Base-by-base conservation (phyloP, 176 grass and related monocot species). In the Elaeis guineensis region DNA sequence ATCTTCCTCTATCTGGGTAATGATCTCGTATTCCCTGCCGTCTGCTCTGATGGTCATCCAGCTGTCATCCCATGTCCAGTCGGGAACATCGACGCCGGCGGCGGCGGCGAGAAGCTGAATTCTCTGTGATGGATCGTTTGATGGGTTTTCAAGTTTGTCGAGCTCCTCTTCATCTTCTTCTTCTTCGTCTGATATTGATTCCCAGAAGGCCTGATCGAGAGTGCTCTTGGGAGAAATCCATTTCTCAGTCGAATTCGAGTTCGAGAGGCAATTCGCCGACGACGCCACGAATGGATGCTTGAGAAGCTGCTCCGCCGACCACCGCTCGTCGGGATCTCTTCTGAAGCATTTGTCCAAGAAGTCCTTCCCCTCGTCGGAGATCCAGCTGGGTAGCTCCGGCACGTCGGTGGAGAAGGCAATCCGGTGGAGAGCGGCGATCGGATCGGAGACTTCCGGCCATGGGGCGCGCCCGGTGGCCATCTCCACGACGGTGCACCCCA, bases 401-500 rank as follows among this genome's bases (percentile, higher is more conserved):
- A 80, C 69, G 61, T 77, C 77, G 21, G 58, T 69, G 0, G 80
- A 85, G 83, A 78, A 96, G 28, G 87, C 92, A 44, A 96, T 90
- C 28, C 58, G 77, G 67, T 96, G 85, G 24, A 90, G n/a, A 0
- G 75, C 83, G 39, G 78, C 74, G 16, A 88, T 57, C 7, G 83
- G 24, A 44, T 84, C 76, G 11, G 21, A 67, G 58, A 59, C 28
- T 55, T 59, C 64, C 44, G 63, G 75, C 87, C 84, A 87, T 0
- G 87, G 83, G 1, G 87, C 72, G 26, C 78, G 58, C 0, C 92
- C 87, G 3, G 87, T 96, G 29, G 78, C 77, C 83, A 96, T 85
- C 87, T 90, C 92, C 50, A 96, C 21, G 64, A 87, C 29, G 18
- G 72, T 83, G 83, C 90, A 95, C 9, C 86, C 90, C 5, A 90